Evolutionary conservation across 306 rosid genomes (phyloP), one percentile per base, ranked within the genome.

Genomic region (Arachis stenosperma): DNA sequence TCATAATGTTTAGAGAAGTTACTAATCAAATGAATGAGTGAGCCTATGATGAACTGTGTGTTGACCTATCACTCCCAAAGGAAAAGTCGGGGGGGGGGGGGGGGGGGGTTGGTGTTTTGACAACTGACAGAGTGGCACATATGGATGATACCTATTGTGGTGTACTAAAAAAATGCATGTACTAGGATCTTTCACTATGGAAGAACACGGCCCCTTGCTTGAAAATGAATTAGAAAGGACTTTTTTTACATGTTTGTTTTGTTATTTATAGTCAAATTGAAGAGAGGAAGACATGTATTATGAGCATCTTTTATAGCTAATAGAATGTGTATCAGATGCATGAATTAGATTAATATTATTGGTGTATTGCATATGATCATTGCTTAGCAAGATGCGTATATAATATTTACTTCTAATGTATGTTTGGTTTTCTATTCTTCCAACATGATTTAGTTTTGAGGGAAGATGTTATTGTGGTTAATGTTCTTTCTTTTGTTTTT

Each of bases 381-480:
- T 15, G 51, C 2, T 47, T 27, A 44, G 60, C 39, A 30, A 40
- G 58, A 30, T 51, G 2, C 11, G 30, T 36, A 15, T 72, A 9
- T 36, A 55, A 44, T 33, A 52, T 3, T 43, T 75, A 59, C 7
- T 22, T 65, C 12, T 30, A 12, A 15, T 44, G 27, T 44, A 75
- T 48, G 33, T 44, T 66, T 44, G 33, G 44, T 46, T 75, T 66
- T 9, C 46, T 14, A 9, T 54, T 39, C 5, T 6, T 69, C 55
- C 40, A 63, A 63, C 36, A 29, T 37, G 9, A 47, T 47, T 9
- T 63, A 46, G 55, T 13, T 5, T 42, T 17, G 4, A 29, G 68
- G 61, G 44, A 67, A 54, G 60, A 66, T 77, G 46, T 71, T 66
- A 9, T 44, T 39, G 12, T 68, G 67, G 30, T 4, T 43, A 69